Evolutionary conservation across 495 filamentous ascomycete genomes (phyloP).

Genomic region (Hypomontagnella submonticulosa): DNA sequence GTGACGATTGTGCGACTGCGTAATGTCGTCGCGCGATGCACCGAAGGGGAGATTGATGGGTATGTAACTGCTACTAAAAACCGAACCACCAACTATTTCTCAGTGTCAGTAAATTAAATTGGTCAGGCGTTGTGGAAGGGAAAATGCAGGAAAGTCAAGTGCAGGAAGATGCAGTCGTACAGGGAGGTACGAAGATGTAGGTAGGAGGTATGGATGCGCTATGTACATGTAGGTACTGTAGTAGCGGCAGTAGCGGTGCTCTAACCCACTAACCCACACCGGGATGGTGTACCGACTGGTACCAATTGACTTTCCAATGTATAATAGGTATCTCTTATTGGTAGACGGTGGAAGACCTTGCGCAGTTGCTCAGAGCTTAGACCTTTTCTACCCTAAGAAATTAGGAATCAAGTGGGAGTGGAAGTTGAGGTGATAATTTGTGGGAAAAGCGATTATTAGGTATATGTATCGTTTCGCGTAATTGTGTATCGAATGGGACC

Average conservation of each 20-base stretch:
- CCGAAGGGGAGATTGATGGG: slow-evolving; percentile 6
- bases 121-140: slow-evolving; percentile 40
- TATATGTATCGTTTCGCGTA: no score
- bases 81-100: slow-evolving; percentile 11
- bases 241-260: slow-evolving; percentile 9
- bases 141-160: slow-evolving; percentile 19
- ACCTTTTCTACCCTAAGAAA: no score
- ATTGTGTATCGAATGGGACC: no score
- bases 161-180: slow-evolving; percentile 21
- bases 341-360: no score
- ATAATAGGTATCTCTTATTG: slow-evolving; percentile 4
- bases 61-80: slow-evolving; percentile 18
- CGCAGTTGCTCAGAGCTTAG: no score
- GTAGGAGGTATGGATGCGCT: background rate
- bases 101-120: slow-evolving; percentile 34
- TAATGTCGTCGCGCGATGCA: slow-evolving; percentile 29
- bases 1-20: slow-evolving; percentile 21
- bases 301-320: background rate
- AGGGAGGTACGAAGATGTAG: slow-evolving; percentile 13
- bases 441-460: no score
- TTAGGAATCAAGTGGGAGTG: no score
- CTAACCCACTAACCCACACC: background rate
- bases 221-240: slow-evolving; percentile 19
- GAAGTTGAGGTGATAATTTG: no score
- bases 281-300: slow-evolving; percentile 14